Evolutionary conservation across 2,329 filamentous ascomycete genomes (phyloP), one percentile per base, ranked within the genome.

Genomic region (Xylaria sp.): DNA sequence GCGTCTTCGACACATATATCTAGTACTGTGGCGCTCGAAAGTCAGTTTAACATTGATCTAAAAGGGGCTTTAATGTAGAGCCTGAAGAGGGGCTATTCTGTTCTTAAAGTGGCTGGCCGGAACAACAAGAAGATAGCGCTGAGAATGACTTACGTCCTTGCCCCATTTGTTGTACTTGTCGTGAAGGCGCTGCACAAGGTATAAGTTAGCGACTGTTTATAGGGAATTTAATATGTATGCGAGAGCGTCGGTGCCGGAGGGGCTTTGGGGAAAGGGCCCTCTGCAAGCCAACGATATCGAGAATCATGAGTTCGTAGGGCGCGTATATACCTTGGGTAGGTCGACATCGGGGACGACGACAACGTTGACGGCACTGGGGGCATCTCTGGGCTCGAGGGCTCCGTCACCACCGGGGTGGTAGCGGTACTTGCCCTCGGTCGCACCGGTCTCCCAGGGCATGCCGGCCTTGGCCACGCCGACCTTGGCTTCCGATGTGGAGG

Each of bases 121-220:
- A 44, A 44, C 23, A 44, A 44, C 23, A 10, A 37, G 28, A 18
- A 28, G n/a, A 28, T 28, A 4, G 28, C 28, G 5, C 23, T 32
- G 39, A 23, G 3, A n/a, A 32, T 12, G 6, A 58, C 56, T 58
- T 92, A 98, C 94, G 76, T 98, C 96, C 90, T 98, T 98, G 83
- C 96, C 96, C 90, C 93, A 98, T 88, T 99, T 99, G 92, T 99
- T 99, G 90, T 92, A 98, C 86, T 92, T 92, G 77, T 99, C 96
- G 85, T 99, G 96, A 74, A 98, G 89, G 78, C 91, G 88, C 93
- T 97, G 77, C 67, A 25, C 25, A 51, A 25, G 3, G 13, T 15
- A 46, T 10, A 6, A 18, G 44, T 71, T 59, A 71, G 70, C 20
- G 56, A 59, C 8, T 34, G 25, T 41, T 34, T 52, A 6, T 52